Evolutionary conservation across 768 basidiomycete species (phyloP), one percentile per base, ranked within the genome.

Genomic region (Tylopilus rubrobrunneus): DNA sequence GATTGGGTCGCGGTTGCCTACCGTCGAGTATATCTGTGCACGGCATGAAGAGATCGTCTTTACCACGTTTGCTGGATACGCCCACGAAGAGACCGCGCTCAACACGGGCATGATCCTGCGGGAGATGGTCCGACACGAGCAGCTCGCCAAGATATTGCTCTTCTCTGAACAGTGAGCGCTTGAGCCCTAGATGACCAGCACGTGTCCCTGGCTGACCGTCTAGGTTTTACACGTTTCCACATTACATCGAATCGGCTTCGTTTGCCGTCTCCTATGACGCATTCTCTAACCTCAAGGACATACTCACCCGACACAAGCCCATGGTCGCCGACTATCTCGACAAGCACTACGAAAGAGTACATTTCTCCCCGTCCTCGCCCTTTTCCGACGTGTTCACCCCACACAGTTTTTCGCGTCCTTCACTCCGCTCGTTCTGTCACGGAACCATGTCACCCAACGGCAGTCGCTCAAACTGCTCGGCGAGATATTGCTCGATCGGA

Each of bases 241-340:
- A 90, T 65, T 94, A 94, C 71, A 97, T 99, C 63, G 96, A 99
- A 74, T 87, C 88, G 29, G 94, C 95, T 4, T 97, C 94, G n/a
- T 99, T 98, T 65, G 96, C 96, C 10, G 92, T 98, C 55, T 97
- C 96, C 0, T 98, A 95, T 60, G 97, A 98, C 68, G 96, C 96
- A 6, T 96, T 97, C 63, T 89, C 91, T 12, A 98, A 97, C 69
- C 80, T 98, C 68, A 98, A 98, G 78, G 97, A 98, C 73, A 93
- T 92, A 7, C 76, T 98, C 36, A 98, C 96, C 21, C 82, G 92
- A 58, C 96, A 99, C 71, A 98, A 98, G 69, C 83, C 92, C 4
- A 97, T 98, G 92, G 97, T 98, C 0, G 94, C 96, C 0, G 86
- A 90, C 56, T 99, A 94, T 67, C 78, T 99, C 7, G 96, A 98